These are phyloP conservation scores for Emydomyces testavorans DNA, from an alignment of 2,329 filamentous ascomycete genomes.

Conservation along the genomic window DNA sequence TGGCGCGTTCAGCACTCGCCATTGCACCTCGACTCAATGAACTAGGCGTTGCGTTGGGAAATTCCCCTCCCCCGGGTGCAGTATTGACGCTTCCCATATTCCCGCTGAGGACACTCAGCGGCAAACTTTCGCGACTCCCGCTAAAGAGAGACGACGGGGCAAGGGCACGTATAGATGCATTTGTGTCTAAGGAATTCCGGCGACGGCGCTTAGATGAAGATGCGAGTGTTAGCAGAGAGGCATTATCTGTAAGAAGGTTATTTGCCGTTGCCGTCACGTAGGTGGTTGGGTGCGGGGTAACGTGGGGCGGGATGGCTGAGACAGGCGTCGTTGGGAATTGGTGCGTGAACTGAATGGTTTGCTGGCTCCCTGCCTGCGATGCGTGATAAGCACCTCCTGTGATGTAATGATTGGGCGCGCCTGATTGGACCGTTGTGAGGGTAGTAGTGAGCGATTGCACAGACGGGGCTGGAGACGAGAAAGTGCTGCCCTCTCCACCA, in stretches of 20 bases:
- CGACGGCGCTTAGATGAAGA: conserved; percentile 53
- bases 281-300: conserved; percentile 44
- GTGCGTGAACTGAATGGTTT: conserved; percentile 45
- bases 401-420: conserved; percentile 37
- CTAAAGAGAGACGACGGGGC: conserved; percentile 54
- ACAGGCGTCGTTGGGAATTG: conserved; percentile 50
- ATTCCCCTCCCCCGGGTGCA: conserved; percentile 23
- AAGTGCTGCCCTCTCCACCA: conserved; percentile 56
- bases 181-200: conserved; percentile 52
- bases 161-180: conserved; percentile 54
- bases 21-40: conserved; percentile 40
- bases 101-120: conserved; percentile 50
- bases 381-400: conserved; percentile 17
- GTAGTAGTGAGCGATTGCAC: conserved; percentile 54
- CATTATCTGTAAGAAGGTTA: conserved; percentile 53
- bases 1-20: conserved; percentile 48
- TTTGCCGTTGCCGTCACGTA: conserved; percentile 52
- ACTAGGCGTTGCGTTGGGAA: conserved; percentile 34
- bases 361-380: conserved; percentile 30
- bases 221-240: conserved; percentile 53
- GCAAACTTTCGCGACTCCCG: conserved; percentile 52
- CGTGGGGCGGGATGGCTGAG: conserved; percentile 50
- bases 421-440: conserved; percentile 54
- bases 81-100: conserved; percentile 27
- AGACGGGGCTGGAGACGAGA: conserved; percentile 55